A percentile compares a stretch with the other conserved stretches of the same genome.
phyloP scores from a whole-genome alignment of 306 rosid genomes.

The Psophocarpus tetragonolobus region DNA sequence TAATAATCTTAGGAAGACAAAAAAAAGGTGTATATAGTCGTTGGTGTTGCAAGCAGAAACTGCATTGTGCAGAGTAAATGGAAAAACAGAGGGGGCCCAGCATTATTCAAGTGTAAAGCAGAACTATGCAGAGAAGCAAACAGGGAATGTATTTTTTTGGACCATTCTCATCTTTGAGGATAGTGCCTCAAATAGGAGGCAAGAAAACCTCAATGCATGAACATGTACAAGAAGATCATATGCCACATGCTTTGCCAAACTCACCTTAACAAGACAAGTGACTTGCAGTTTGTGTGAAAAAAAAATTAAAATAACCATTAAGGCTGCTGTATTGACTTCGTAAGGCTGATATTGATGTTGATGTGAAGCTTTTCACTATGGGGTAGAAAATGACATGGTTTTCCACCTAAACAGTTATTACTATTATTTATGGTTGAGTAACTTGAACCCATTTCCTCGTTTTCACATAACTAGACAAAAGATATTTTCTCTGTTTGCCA shows the following conservation, averaged over 20 bases:
- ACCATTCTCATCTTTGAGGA: conserved; percentile 6
- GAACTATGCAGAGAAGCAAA: not conserved
- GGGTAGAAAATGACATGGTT: not conserved
- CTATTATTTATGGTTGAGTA: not conserved
- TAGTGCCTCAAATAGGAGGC: not conserved
- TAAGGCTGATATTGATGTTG: conserved; percentile 37
- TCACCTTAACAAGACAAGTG: not conserved
- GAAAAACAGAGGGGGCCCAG: conserved; percentile 6
- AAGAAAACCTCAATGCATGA: conserved; percentile 9
- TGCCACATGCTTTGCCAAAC: conserved; percentile 5
- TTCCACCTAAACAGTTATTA: conserved; percentile 27
- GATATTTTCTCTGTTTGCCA: conserved; percentile 40
- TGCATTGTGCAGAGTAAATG: conserved; percentile 4
- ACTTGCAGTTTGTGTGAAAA: conserved; percentile 12
- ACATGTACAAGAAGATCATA: not conserved
- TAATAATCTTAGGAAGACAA: not conserved
- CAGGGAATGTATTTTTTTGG: conserved; percentile 6
- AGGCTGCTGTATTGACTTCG: conserved; percentile 23
- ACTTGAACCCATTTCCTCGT: conserved; percentile 17
- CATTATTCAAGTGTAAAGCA: not conserved
- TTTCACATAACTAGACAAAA: conserved; percentile 33
- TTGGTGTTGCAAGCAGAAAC: conserved; percentile 9
- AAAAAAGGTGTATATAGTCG: not conserved
- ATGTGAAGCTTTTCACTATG: conserved; percentile 62
- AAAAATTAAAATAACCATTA: not conserved